Conservation (phyloP, 1,139 yeast species). For the Debaryomycetaceae sp. region DNA sequence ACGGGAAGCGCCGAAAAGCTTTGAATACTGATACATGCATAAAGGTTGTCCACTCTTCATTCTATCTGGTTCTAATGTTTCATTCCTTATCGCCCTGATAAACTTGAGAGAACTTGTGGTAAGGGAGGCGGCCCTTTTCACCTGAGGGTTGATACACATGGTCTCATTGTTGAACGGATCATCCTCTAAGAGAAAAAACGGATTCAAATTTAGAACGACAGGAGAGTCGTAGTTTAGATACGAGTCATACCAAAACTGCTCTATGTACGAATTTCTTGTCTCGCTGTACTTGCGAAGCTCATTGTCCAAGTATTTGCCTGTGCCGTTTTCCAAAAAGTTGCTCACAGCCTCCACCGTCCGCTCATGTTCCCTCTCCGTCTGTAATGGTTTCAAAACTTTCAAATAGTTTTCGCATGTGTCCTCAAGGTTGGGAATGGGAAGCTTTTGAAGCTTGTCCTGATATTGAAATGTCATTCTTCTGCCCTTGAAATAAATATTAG, state of each 20-base stretch:
- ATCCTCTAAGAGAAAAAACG: constrained; percentile 83
- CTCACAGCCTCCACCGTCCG: constrained; percentile 60
- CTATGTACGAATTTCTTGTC: constrained; percentile 73
- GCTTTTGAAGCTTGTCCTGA: constrained; percentile 55
- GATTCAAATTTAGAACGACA: constrained; percentile 82
- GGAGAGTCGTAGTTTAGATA: constrained; percentile 84
- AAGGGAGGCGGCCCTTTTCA: constrained; percentile 78
- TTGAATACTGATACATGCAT: constrained; percentile 87
- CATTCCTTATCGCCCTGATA: constrained; percentile 71
- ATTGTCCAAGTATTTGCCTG: constrained; percentile 61
- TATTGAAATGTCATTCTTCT: constrained; percentile 45
- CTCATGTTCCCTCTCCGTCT: constrained; percentile 65
- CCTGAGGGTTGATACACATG: constrained; percentile 56
- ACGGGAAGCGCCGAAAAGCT: constrained; percentile 81
- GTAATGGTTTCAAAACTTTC: constrained; percentile 67
- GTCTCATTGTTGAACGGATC: constrained; percentile 78
- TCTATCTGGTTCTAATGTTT: constrained; percentile 71
- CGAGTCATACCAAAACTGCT: constrained; percentile 91
- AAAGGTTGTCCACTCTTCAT: constrained; percentile 63
- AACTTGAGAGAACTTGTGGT: constrained; percentile 75
- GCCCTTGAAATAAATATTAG: background rate
- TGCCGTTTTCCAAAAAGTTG: constrained; percentile 49
- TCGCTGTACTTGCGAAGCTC: constrained; percentile 62
- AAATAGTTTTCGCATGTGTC: constrained; percentile 66
- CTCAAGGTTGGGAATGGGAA: constrained; percentile 75